Evolutionary conservation across 2,329 filamentous ascomycete genomes (phyloP), one percentile per base, ranked within the genome.

Genomic region (Fusarium burgessii): DNA sequence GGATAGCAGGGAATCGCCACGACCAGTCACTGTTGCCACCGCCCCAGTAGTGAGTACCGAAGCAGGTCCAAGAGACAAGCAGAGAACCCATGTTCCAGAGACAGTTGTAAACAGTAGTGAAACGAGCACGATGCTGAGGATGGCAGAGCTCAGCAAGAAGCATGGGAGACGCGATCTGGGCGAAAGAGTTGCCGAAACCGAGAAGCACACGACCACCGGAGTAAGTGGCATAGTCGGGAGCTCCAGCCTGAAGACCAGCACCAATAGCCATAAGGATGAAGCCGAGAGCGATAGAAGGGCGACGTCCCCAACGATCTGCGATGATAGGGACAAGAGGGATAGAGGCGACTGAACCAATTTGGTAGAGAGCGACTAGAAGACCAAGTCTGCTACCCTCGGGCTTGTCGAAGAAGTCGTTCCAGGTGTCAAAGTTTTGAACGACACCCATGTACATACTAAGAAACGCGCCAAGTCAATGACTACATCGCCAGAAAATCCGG

Each of bases 101-200:
- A 72, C 88, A 91, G 79, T 92, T 92, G 80, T 92, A 92, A 56
- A 92, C 84, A 20, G 90, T 85, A 1, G 90, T 92, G 46, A 92
- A 84, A n/a, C 86, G 86, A 35, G 86, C 90, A 75, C 90, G 88
- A 75, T 92, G 90, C 76, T 92, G 90, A 29, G 90, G 90, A 75
- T 92, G 90, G 79, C 87, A 89, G 63, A 92, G 85, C 81, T 92
- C 90, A 13, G 88, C 88, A 10, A 92, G 84, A 11, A 92, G 83
- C 52, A 92, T 82, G 3, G 90, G 90, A 18, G 89, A 90, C 5
- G 87, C 85, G 80, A 90, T 88, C 73, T 91, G 89, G 0, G 89
- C 83, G 45, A 92, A 81, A 40, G 87, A 88, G 81, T 90, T 90
- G 49, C 91, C 90, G 72, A 93, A 92, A 66, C 91, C 91, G 45